Evolutionary conservation across 331 rosid species (phyloP), one percentile per base, ranked within the genome.

Genomic region (Rhamnella rubrinervis): DNA sequence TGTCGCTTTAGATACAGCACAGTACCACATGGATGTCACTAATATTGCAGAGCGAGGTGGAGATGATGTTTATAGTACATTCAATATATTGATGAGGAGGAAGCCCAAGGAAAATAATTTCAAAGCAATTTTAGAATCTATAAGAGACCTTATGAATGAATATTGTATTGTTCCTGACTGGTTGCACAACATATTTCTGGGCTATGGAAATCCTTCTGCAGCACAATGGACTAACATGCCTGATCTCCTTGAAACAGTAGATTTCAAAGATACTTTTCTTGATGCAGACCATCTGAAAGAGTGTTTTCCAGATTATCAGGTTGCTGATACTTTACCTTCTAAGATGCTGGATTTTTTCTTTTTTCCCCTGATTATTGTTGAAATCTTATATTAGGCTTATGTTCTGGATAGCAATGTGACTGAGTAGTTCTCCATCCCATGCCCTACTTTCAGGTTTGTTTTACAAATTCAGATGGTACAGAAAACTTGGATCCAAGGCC

Each of bases 141-240:
- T 95, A 73, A 91, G 96, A 80, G 99, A 95, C 79, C 88, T 95
- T 38, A 95, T 91, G 99, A 91, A 95, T 76, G 99, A 95, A 78
- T 91, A 85, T 67, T 95, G 99, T 63, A 91, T 95, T 65, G 99
- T 95, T 83, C 99, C 99, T 25, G 93, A 91, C 73, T 95, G 99
- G 99, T 53, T 95, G 85, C 97, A 95, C 62, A 89, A 91, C 41
- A 68, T 89, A 50, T 89, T 95, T 83, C 82, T 95, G 70, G 99
- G 99, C 55, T 95, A 91, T 49, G 99, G 99, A 63, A 88, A 95
- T 80, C 97, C 99, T 81, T 89, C 96, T 13, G 97, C 97, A 8
- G 97, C 95, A 21, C 99, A 89, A 65, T 95, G 97, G 97, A 89
- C 89, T 75, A 95, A 91, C 55, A 91, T 95, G 97, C 96, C 95